Conservation (phyloP, 2,329 filamentous ascomycete genomes). For the Leptographium lundbergii region DNA sequence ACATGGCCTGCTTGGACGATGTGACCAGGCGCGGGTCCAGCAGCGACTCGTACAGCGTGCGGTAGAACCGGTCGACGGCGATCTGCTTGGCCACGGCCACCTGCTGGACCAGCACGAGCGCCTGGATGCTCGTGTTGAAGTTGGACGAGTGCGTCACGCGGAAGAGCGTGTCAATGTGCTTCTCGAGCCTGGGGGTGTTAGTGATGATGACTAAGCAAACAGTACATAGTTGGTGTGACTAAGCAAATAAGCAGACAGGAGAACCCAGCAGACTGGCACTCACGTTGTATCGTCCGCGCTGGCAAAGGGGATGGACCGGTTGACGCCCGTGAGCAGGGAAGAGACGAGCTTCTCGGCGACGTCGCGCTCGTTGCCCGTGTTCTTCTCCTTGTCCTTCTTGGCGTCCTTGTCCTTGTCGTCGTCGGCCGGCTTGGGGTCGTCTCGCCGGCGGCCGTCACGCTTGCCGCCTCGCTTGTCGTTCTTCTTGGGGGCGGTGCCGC, state of each 20-base stretch:
- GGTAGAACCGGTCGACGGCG: conserved; percentile 82
- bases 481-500: conserved; percentile 13
- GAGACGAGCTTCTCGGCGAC: conserved; percentile 85
- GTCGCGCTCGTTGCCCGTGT: conserved; percentile 43
- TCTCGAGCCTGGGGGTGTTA: conserved; percentile 49
- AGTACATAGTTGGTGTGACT: not conserved
- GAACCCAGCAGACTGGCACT: no score
- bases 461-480: not conserved
- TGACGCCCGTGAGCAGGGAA: conserved; percentile 83
- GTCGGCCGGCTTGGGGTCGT: not conserved
- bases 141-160: conserved; percentile 94
- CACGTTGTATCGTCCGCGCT: conserved; percentile 65
- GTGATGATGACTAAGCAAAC: not conserved
- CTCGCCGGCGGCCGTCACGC: not conserved
- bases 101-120: conserved; percentile 88
- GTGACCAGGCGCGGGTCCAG: conserved; percentile 77
- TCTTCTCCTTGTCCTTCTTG: conserved; percentile 22
- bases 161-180: conserved; percentile 88
- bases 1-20: conserved; percentile 91
- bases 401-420: conserved; percentile 9
- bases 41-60: conserved; percentile 88
- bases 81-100: conserved; percentile 70
- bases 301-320: conserved; percentile 89
- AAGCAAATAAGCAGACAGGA: not conserved
- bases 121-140: conserved; percentile 97